phyloP scores from a whole-genome alignment of 148 eudicot species.

The Heliamphora exappendiculata region DNA sequence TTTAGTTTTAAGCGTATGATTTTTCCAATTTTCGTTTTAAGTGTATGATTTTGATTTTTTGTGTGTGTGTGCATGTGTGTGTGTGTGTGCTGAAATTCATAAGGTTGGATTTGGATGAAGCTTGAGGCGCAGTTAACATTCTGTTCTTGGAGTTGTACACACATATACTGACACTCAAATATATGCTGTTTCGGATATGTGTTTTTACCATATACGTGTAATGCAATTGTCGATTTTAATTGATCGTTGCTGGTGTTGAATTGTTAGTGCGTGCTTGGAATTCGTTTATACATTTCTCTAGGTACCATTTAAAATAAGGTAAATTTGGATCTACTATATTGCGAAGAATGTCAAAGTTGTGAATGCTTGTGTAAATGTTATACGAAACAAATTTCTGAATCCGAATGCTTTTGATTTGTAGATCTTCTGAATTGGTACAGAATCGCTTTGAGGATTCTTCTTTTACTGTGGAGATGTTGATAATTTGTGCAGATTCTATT shows the following conservation, averaged over 20 bases:
- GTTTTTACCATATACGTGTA: not conserved
- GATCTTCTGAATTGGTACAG: not conserved
- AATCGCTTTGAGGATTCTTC: not conserved
- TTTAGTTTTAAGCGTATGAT: not conserved
- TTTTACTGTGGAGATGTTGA: not conserved
- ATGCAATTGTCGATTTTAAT: not conserved
- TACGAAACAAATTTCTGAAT: not conserved
- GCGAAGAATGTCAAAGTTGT: not conserved
- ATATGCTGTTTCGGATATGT: not conserved
- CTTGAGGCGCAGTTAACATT: not conserved
- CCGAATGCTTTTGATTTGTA: not conserved
- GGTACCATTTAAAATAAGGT: not conserved
- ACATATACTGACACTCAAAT: too few species aligned
- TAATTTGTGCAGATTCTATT: not conserved
- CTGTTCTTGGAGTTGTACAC: too few species aligned
- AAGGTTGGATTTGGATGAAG: not conserved
- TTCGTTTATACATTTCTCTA: not conserved
- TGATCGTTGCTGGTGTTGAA: not conserved
- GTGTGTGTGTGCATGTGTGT: too few species aligned
- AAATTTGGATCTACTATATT: not conserved
- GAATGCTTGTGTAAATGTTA: not conserved
- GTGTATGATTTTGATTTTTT: too few species aligned
- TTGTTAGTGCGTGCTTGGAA: not conserved
- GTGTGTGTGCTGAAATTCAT: not conserved
- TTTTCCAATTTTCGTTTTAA: not conserved